phyloP scores from a whole-genome alignment of 257 asterid genomes.

The Solanum raphanifolium region DNA sequence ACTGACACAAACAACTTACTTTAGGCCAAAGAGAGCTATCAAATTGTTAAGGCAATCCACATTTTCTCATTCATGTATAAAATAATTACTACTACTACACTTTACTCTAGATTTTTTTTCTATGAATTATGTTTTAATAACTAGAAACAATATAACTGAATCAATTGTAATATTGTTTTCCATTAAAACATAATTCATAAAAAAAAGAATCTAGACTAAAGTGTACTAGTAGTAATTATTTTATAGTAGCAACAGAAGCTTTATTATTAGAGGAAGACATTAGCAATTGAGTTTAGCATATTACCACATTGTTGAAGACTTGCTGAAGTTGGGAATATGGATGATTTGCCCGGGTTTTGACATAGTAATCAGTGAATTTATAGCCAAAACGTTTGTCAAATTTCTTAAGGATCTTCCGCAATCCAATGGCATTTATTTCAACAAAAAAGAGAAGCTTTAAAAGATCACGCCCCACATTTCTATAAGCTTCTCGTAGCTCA shows the following conservation, averaged over 20 bases:
- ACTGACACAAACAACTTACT: neutral
- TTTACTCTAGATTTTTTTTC: neutral
- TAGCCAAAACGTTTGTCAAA: conserved; percentile 85
- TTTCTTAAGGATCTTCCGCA: conserved; percentile 91
- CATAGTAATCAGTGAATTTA: conserved; percentile 86
- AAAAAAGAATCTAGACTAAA: neutral
- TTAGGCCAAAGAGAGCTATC: neutral
- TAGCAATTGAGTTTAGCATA: conserved; percentile 6
- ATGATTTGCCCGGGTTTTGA: conserved; percentile 94
- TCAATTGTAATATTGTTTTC: neutral
- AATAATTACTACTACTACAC: neutral
- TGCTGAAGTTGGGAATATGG: conserved; percentile 98
- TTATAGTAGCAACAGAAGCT: neutral
- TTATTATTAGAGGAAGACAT: neutral
- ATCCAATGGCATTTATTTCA: conserved; percentile 86
- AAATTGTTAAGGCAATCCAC: neutral
- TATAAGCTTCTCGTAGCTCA: conserved; percentile 77
- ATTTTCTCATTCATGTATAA: neutral
- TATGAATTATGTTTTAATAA: neutral
- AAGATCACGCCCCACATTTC: conserved; percentile 80
- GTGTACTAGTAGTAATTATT: neutral
- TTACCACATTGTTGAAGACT: conserved; percentile 98
- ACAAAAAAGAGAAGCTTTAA: conserved; percentile 75
- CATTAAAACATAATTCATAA: neutral
- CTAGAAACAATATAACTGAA: neutral